Conservation (phyloP, 495 filamentous ascomycete genomes). For the Friedmanniomyces simplex region DNA sequence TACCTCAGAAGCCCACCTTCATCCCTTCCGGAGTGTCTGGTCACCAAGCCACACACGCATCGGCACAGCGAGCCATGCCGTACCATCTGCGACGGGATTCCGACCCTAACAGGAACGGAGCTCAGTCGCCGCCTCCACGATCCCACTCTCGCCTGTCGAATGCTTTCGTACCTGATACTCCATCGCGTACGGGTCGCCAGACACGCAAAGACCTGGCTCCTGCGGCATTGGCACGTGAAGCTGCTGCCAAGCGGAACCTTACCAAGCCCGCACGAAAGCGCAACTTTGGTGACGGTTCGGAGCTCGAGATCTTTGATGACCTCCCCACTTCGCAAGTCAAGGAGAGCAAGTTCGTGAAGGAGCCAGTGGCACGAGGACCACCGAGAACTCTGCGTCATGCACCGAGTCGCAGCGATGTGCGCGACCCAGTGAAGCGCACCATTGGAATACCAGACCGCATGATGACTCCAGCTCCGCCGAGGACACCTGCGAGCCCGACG, state of each 20-base stretch:
- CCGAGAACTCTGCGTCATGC: conserved; percentile 39
- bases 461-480: conserved; percentile 43
- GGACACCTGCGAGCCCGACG: conserved; percentile 39
- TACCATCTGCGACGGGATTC: conserved; percentile 63
- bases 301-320: conserved; percentile 89
- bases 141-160: conserved; percentile 43
- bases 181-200: conserved; percentile 26
- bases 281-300: conserved; percentile 84
- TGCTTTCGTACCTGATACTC: conserved; percentile 36
- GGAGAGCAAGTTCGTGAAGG: conserved; percentile 73
- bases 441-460: conserved; percentile 18
- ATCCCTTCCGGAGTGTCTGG: conserved; percentile 66
- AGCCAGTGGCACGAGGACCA: conserved; percentile 60
- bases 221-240: conserved; percentile 41
- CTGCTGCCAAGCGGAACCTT: conserved; percentile 53
- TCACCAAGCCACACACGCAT: conserved; percentile 69
- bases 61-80: conserved; percentile 14
- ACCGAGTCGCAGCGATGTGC: conserved; percentile 18
- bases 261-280: conserved; percentile 58
- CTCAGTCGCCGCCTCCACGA: conserved; percentile 40
- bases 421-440: conserved; percentile 14
- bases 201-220: conserved; percentile 32
- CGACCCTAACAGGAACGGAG: conserved; percentile 38
- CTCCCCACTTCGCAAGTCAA: conserved; percentile 75
- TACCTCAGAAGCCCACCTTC: conserved; percentile 44